Evolutionary conservation across 495 filamentous ascomycete genomes (phyloP), one percentile per base, ranked within the genome.

Genomic region (Polyplosphaeria fusca): DNA sequence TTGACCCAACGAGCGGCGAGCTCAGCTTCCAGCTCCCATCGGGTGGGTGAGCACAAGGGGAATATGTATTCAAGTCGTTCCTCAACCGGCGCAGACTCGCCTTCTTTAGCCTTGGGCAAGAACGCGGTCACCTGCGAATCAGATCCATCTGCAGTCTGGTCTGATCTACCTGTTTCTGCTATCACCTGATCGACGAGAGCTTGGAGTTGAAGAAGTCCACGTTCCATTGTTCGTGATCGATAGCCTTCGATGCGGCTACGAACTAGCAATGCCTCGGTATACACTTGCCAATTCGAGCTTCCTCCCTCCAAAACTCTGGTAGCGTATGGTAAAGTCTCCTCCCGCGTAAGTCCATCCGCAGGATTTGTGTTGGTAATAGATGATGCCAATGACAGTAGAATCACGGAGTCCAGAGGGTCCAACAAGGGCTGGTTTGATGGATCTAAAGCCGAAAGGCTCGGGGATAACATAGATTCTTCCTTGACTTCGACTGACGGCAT

Each of bases 281-380:
- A 97, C 19, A 96, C 85, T 70, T 97, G 94, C 93, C 93, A 99
- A 70, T 97, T 97, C 2, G 89, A 90, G 60, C 87, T 86, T 43
- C 91, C 89, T 49, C 93, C 90, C 14, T 86, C 79, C 18, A 99
- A 79, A 0, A 97, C 94, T 16, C 93, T 82, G 19, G 84, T 85
- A 4, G 91, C 94, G 68, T 90, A 97, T 0, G 93, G 93, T 14
- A 91, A 71, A 30, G 95, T 91, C 70, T 96, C 89, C 67, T 99
- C 94, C 19, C 90, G 79, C 0, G 91, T 97, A 24, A 97, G 76
- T 1, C 87, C 86, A 67, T 96, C 84, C 4, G 83, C 76, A 0
- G 93, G 92, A 0, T 85, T 83, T 0, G 86, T 89, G 64, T 96
- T 95, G 40, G 86, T 95, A 54, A 97, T 86, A 0, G 91, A 94